These are phyloP conservation scores for Oemleria cerasiformis DNA, from an alignment of 306 rosid genomes.

Conservation along the genomic window DNA sequence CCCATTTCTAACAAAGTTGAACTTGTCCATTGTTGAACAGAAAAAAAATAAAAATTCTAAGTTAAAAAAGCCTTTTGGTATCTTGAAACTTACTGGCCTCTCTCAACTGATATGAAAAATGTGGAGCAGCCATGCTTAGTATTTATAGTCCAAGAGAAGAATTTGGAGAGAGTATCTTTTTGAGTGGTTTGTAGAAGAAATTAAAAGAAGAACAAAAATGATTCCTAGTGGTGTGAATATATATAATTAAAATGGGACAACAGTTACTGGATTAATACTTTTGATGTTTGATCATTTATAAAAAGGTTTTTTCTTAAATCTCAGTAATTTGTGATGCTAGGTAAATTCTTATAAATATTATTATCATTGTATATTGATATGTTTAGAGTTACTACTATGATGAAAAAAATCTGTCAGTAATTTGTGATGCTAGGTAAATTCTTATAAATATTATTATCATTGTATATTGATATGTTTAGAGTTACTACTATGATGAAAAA, in stretches of 20 bases:
- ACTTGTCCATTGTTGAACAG: conserved; percentile 42
- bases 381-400: no score
- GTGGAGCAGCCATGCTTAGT: conserved; percentile 15
- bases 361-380: no score
- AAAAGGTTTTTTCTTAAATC: not conserved
- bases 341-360: not conserved
- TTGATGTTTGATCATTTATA: not conserved
- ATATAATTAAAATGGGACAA: not conserved
- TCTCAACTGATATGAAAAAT: not conserved
- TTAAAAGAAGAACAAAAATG: not conserved
- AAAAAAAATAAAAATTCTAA: no score
- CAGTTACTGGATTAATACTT: not conserved
- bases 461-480: no score
- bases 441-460: no score
- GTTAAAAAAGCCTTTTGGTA: not conserved
- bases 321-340: not conserved
- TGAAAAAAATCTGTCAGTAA: no score
- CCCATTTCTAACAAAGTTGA: conserved; percentile 51
- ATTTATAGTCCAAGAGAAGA: conserved; percentile 25
- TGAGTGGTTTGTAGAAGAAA: conserved; percentile 7
- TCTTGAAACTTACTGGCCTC: conserved; percentile 1
- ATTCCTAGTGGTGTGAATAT: conserved; percentile 3
- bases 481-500: no score
- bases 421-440: not conserved
- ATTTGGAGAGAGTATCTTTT: conserved; percentile 2